Conservation (phyloP, 495 filamentous ascomycete species). For the Penicillium coprophilum region DNA sequence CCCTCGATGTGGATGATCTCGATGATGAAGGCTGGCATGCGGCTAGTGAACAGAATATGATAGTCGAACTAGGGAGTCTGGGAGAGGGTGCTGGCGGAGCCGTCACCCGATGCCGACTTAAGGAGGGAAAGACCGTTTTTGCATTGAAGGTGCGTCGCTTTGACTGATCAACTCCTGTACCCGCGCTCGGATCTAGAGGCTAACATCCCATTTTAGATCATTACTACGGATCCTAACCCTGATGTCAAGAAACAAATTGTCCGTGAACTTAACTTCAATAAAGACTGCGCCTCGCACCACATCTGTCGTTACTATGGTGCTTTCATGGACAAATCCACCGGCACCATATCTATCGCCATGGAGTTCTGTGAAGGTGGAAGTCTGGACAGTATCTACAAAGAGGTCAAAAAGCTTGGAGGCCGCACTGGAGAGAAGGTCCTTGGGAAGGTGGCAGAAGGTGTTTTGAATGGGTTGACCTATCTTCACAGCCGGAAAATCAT, state of each 20-base stretch:
- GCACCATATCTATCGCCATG: slow-evolving; percentile 98
- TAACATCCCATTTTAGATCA: slow-evolving; percentile 61
- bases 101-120: slow-evolving; percentile 85
- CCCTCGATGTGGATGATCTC: slow-evolving; percentile 86
- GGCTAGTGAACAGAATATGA: slow-evolving; percentile 82
- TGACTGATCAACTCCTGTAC: background rate
- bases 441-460: slow-evolving; percentile 96
- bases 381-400: slow-evolving; percentile 92
- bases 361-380: slow-evolving; percentile 98
- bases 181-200: slow-evolving; percentile 12
- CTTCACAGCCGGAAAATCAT: slow-evolving; percentile 97
- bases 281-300: slow-evolving; percentile 87
- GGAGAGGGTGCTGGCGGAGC: slow-evolving; percentile 96
- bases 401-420: slow-evolving; percentile 91
- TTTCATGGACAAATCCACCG: slow-evolving; percentile 87
- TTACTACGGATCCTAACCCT: slow-evolving; percentile 95
- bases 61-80: slow-evolving; percentile 83
- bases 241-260: slow-evolving; percentile 98
- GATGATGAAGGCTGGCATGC: slow-evolving; percentile 95
- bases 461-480: slow-evolving; percentile 91
- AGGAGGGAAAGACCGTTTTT: slow-evolving; percentile 90
- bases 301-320: slow-evolving; percentile 98
- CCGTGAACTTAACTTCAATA: slow-evolving; percentile 94
- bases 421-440: slow-evolving; percentile 96
- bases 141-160: slow-evolving; percentile 77